phyloP scores from a whole-genome alignment of 2,329 filamentous ascomycete species.

The Colletotrichum brevisporum region DNA sequence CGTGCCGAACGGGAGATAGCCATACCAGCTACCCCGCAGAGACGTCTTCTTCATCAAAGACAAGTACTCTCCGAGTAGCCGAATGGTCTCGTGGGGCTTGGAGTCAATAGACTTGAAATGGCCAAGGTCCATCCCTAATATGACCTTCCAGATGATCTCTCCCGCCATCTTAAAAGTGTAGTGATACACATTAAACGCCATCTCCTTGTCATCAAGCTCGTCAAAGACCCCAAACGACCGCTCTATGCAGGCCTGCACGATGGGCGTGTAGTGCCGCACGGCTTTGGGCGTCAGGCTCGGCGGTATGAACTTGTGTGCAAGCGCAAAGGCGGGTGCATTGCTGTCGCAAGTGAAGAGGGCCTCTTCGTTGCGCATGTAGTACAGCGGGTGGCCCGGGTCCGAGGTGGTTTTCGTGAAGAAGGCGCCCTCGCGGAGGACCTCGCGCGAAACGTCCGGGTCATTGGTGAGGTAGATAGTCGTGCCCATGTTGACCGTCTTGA shows the following conservation, averaged over 20 bases:
- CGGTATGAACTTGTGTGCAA: conserved; percentile 23
- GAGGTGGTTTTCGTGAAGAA: conserved; percentile 31
- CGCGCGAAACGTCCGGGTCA: conserved; percentile 20
- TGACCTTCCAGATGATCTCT: conserved; percentile 20
- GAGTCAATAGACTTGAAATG: conserved; percentile 25
- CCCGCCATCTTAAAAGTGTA: conserved; percentile 29
- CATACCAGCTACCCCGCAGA: conserved; percentile 18
- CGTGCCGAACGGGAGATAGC: conserved; percentile 19
- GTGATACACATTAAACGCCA: conserved; percentile 32
- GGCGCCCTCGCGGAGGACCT: conserved; percentile 21
- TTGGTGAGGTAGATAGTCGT: conserved; percentile 26
- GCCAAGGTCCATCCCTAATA: conserved; percentile 21
- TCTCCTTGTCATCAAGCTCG: conserved; percentile 1
- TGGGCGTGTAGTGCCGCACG: conserved; percentile 13
- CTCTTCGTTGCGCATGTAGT: conserved; percentile 26
- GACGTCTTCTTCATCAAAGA: conserved; percentile 32
- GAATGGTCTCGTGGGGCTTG: conserved; percentile 21
- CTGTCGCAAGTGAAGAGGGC: conserved; percentile 28
- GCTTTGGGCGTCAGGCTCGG: conserved; percentile 27
- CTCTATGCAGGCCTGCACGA: neutral
- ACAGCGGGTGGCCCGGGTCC: conserved; percentile 18
- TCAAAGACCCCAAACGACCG: conserved; percentile 22
- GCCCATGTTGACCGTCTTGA: conserved; percentile 30
- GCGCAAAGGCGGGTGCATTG: neutral
- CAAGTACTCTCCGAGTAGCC: conserved; percentile 24